Conservation (phyloP, 495 filamentous ascomycete genomes). For the Hypoxylon crocopeplum region DNA sequence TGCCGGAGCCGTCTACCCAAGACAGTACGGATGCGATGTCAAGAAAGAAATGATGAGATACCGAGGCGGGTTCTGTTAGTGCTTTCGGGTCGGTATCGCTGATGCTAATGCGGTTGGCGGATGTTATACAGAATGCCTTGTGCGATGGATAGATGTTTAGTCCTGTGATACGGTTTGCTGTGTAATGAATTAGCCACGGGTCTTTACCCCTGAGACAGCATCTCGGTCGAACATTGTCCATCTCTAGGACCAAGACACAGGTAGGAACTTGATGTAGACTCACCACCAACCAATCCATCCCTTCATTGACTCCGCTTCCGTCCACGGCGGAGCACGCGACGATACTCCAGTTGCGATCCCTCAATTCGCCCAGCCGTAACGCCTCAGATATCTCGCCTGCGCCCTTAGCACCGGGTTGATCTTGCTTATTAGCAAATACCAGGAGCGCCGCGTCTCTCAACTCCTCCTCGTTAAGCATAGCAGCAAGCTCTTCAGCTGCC, state of each 20-base stretch:
- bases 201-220: constrained; percentile 22
- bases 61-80: not conserved
- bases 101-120: constrained; percentile 14
- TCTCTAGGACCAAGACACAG: not conserved
- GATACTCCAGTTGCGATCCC: constrained; percentile 98
- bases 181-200: constrained; percentile 12
- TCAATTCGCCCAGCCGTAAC: constrained; percentile 83
- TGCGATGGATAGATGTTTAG: constrained; percentile 29
- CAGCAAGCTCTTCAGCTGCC: constrained; percentile 87
- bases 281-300: constrained; percentile 99
- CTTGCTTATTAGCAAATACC: constrained; percentile 99
- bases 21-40: constrained; percentile 24
- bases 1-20: constrained; percentile 29
- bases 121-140: constrained; percentile 35
- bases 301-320: constrained; percentile 90
- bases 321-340: constrained; percentile 96
- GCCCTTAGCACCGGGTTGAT: constrained; percentile 95
- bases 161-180: constrained; percentile 60
- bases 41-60: constrained; percentile 16
- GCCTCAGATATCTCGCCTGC: constrained; percentile 97
- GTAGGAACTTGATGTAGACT: constrained; percentile 47
- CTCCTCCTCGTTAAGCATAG: constrained; percentile 97
- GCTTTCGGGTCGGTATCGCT: too few relatives aligned
- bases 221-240: not conserved
- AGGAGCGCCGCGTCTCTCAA: constrained; percentile 88